These are phyloP conservation scores for Pythium grandisporangium DNA, from an alignment of 352 stramenopile species.

Conservation along the genomic window DNA sequence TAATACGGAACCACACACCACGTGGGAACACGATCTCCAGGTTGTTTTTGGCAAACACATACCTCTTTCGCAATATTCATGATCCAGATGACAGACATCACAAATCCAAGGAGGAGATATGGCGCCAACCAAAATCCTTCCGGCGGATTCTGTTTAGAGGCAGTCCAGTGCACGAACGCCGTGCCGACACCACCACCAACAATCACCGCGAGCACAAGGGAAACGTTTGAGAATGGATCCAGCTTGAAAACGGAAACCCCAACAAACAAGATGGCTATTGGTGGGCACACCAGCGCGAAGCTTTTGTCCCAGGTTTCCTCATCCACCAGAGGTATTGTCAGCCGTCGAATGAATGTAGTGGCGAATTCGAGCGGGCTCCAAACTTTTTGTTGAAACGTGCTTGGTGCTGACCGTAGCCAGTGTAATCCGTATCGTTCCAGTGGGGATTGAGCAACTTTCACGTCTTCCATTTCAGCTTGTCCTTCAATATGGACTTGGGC, in stretches of 20 bases:
- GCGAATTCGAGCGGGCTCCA: conserved; percentile 65
- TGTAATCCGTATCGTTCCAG: too few relatives aligned
- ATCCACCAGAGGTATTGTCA: conserved; percentile 72
- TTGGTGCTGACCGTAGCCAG: too few relatives aligned
- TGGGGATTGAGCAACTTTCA: too few relatives aligned
- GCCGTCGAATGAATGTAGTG: conserved; percentile 52
- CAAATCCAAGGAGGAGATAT: conserved; percentile 64
- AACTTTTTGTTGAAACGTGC: too few relatives aligned
- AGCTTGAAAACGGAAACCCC: conserved; percentile 42
- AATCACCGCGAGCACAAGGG: conserved; percentile 34
- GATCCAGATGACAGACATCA: conserved; percentile 84
- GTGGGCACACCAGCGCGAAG: conserved; percentile 52
- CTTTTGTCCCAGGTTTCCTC: conserved; percentile 79
- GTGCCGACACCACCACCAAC: conserved; percentile 32
- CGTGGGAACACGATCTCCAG: background rate
- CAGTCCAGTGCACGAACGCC: conserved; percentile 27
- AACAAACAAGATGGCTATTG: conserved; percentile 47
- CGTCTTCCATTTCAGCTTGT: too few relatives aligned
- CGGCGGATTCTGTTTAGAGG: conserved; percentile 16
- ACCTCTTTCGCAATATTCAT: conserved; percentile 81
- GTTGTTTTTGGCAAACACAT: background rate
- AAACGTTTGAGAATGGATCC: conserved; percentile 26
- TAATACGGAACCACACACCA: too few relatives aligned
- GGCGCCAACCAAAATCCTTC: conserved; percentile 33
- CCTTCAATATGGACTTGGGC: too few relatives aligned